Base-by-base conservation (phyloP, 2,329 filamentous ascomycete genomes). In the Rutstroemia sp. region DNA sequence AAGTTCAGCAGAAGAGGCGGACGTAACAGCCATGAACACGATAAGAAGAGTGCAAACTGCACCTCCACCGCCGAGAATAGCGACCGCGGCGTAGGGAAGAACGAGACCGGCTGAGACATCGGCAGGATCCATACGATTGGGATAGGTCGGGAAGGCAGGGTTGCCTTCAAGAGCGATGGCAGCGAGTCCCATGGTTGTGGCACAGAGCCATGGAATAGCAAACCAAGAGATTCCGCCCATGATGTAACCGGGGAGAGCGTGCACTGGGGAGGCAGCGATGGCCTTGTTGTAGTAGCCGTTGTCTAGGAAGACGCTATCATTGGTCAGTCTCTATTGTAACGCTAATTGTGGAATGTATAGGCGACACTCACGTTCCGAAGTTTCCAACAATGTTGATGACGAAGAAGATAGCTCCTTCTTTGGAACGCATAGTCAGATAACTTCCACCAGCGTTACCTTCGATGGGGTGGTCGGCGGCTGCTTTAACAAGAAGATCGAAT, bases 281-380 rank as follows among this genome's bases (percentile, higher is more conserved):
- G 90, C 91, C 72, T 95, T 95, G 78, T 95, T 94, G 74, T 91
- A 95, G 75, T 95, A 95, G 16, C 87, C 86, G 62, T 92, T 92
- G 67, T 95, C 90, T 46, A 90, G 78, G 75, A 95, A 95, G 4
- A 95, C 88, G 1, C 65, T 66, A n/a, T 19, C 12, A 19, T 2
- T 45, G 19, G 27, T 42, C 39, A 42, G 18, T 19, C 34, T 59
- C 30, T 34, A 8, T 12, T 12, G 30, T 5, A 34, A 61, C 88
- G 91, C 77, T 63, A 34, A 16, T 21, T n/a, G 37, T 21, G 45
- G 42, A 21, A 41, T 21, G 39, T 5, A 18, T 19, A 14, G 5
- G 23, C 12, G 38, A 51, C 1, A 63, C 65, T 52, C 57, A 65
- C 62, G 71, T 72, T 58, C 80, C 86, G 59, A 92, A 94, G 72